A percentile compares a stretch with the other conserved stretches of the same genome.
These are phyloP conservation scores for Penicillium arizonense DNA, from an alignment of 495 filamentous ascomycete species.

Conservation along the genomic window DNA sequence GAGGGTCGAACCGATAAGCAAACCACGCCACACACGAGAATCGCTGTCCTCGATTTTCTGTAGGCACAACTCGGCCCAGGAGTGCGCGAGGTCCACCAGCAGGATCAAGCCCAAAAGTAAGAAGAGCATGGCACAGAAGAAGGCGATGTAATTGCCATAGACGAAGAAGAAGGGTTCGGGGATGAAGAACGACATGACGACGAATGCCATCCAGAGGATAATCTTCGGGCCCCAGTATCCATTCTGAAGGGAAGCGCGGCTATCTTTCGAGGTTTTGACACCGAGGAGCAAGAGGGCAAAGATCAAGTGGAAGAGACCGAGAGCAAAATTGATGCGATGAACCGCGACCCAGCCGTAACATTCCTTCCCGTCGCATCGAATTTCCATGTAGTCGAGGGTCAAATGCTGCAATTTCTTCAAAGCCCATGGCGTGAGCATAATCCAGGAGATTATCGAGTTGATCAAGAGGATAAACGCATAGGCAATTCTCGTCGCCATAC, in stretches of 20 bases:
- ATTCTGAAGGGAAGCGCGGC: constrained; percentile 87
- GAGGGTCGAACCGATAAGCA: constrained; percentile 89
- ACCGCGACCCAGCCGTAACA: constrained; percentile 96
- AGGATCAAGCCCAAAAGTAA: constrained; percentile 89
- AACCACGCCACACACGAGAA: constrained; percentile 75
- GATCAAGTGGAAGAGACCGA: constrained; percentile 88
- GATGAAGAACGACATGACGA: constrained; percentile 92
- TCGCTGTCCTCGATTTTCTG: constrained; percentile 89
- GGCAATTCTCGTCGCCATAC: constrained; percentile 94
- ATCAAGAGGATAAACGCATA: constrained; percentile 94
- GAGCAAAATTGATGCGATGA: constrained; percentile 94
- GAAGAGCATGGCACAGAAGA: constrained; percentile 89
- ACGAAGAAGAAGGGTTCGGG: constrained; percentile 93
- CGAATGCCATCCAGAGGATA: constrained; percentile 79
- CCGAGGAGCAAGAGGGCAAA: constrained; percentile 82
- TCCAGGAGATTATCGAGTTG: constrained; percentile 96
- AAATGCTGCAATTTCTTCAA: constrained; percentile 90
- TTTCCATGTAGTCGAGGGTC: constrained; percentile 91
- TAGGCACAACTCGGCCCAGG: constrained; percentile 96
- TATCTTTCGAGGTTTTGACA: constrained; percentile 82
- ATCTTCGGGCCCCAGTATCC: constrained; percentile 90
- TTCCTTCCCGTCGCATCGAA: constrained; percentile 83
- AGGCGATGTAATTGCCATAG: constrained; percentile 92
- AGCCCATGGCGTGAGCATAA: constrained; percentile 99
- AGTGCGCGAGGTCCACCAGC: constrained; percentile 91